These are phyloP conservation scores for Aspergillus heteromorphus DNA, from an alignment of 495 filamentous ascomycete species.

Conservation along the genomic window DNA sequence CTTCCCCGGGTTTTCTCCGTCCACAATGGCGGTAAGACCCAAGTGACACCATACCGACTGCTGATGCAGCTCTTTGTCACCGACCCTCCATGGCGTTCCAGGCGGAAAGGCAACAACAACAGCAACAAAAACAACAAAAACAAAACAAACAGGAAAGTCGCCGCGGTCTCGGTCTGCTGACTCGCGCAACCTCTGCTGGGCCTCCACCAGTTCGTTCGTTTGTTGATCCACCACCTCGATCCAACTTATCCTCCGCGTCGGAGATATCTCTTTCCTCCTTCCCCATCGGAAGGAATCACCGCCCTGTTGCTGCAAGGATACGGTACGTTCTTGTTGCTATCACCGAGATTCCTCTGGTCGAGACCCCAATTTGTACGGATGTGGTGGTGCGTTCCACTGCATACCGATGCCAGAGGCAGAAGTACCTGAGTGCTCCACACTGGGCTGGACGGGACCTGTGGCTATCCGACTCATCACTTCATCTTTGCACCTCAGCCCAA, in stretches of 20 bases:
- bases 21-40: too few species aligned
- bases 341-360: background rate
- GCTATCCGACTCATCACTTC: background rate
- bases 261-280: background rate
- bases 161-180: background rate
- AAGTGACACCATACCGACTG: too few species aligned
- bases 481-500: background rate
- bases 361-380: background rate
- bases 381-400: background rate
- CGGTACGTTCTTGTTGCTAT: background rate
- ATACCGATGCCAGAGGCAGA: background rate
- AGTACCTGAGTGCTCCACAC: background rate
- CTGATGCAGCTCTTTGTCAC: too few species aligned
- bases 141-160: background rate
- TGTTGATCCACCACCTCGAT: background rate
- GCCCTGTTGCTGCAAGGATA: background rate
- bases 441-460: background rate
- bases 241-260: background rate
- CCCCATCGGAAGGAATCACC: background rate
- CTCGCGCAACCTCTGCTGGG: background rate
- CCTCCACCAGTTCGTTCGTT: background rate
- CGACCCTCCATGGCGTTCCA: too few species aligned
- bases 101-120: too few species aligned
- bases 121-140: background rate
- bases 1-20: too few species aligned